Percentiles rank a stretch among this genome's conserved stretches.
These are phyloP conservation scores for Gossypium rotundifolium DNA, from an alignment of 345 rosid species.

Conservation along the genomic window DNA sequence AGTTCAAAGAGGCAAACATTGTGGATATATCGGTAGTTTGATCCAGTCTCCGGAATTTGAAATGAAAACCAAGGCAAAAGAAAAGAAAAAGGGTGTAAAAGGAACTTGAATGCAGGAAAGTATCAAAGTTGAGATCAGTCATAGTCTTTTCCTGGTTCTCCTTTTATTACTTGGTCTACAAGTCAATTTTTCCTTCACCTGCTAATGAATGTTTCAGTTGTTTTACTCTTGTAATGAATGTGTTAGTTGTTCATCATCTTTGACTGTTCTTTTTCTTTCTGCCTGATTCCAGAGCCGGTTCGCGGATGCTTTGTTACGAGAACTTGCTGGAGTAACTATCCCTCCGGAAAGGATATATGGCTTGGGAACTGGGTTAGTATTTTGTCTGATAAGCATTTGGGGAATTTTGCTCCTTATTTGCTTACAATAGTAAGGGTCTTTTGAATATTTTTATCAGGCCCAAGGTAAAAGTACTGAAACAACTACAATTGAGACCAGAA, in stretches of 20 bases:
- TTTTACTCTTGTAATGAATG: neutral
- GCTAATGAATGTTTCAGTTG: neutral
- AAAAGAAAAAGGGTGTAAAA: neutral
- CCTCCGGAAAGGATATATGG: slow-evolving; percentile 73
- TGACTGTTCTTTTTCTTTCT: neutral
- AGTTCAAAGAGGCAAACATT: neutral
- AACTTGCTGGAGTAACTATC: slow-evolving; percentile 69
- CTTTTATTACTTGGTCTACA: neutral
- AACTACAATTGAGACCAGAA: slow-evolving; percentile 70
- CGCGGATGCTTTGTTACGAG: slow-evolving; percentile 65
- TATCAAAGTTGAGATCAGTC: neutral
- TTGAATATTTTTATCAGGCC: slow-evolving; percentile 34
- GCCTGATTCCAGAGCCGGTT: slow-evolving; percentile 53
- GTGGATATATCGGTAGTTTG: neutral
- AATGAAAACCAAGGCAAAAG: neutral
- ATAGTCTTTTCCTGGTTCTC: neutral
- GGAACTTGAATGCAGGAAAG: neutral
- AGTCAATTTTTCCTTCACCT: neutral
- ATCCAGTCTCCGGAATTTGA: neutral
- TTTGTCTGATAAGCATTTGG: neutral
- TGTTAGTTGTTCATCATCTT: neutral
- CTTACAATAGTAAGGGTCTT: neutral
- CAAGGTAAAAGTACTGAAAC: slow-evolving; percentile 80
- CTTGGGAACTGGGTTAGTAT: slow-evolving; percentile 76
- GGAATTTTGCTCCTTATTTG: neutral